These are phyloP conservation scores for Pistacia atlantica DNA, from an alignment of 345 rosid genomes.

Conservation along the genomic window DNA sequence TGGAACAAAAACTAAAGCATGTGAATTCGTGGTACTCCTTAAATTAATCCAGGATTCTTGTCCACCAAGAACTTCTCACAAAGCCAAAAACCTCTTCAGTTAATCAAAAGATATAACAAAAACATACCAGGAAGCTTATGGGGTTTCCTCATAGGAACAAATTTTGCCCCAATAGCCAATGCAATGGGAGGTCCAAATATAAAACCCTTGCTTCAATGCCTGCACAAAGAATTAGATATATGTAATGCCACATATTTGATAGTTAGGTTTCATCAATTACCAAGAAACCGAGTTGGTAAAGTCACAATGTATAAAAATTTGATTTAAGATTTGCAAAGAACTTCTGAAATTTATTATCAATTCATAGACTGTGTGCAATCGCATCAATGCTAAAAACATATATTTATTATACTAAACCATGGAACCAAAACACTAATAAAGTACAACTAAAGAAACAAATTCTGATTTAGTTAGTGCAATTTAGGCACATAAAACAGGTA, in stretches of 20 bases:
- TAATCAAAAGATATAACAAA: neutral
- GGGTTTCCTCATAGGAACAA: constrained; percentile 98
- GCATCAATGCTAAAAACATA: neutral
- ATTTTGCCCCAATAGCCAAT: constrained; percentile 96
- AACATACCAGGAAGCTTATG: constrained; percentile 83
- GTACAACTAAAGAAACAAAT: neutral
- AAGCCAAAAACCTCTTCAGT: neutral
- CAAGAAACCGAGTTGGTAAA: neutral
- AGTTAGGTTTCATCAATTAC: neutral
- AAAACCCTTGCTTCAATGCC: constrained; percentile 99
- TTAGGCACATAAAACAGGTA: neutral
- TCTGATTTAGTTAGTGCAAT: neutral
- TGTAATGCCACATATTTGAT: neutral
- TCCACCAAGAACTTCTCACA: neutral
- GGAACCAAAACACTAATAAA: neutral
- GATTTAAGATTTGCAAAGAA: neutral
- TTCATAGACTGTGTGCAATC: neutral
- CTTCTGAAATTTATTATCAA: neutral
- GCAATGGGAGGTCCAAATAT: constrained; percentile 99
- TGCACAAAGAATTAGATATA: constrained; percentile 24
- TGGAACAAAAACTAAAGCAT: neutral
- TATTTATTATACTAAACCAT: neutral
- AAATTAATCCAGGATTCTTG: neutral
- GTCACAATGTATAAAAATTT: neutral
- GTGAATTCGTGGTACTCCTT: neutral